Evolutionary conservation across 768 basidiomycete genomes (phyloP).

Genomic region (Suillus cothurnatus): DNA sequence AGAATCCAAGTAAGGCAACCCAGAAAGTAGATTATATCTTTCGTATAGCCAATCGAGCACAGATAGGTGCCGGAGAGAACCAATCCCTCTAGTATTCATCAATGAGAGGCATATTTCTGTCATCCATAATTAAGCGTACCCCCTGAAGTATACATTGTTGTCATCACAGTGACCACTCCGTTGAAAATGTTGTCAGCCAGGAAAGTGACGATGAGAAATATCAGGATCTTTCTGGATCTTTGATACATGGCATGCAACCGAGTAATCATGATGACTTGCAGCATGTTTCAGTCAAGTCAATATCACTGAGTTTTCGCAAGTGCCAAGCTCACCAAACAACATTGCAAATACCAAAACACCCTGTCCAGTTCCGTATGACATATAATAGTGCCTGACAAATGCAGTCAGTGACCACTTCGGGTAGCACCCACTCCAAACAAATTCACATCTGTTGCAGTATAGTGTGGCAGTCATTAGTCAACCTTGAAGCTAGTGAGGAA

Average conservation of each 20-base stretch:
- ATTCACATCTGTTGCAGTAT: neutral
- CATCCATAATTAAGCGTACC: too few relatives aligned
- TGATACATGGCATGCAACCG: neutral
- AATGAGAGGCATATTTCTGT: too few relatives aligned
- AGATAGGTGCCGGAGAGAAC: too few relatives aligned
- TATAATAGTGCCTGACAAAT: neutral
- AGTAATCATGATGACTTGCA: neutral
- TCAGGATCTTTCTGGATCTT: neutral
- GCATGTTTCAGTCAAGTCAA: neutral
- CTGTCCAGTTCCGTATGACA: neutral
- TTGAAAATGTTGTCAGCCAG: neutral
- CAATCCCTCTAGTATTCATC: too few relatives aligned
- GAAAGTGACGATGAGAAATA: neutral
- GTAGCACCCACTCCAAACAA: neutral
- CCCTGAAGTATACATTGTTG: too few relatives aligned
- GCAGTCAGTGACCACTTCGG: neutral
- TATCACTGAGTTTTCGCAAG: neutral
- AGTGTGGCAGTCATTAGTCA: neutral
- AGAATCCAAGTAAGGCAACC: neutral
- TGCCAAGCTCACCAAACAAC: neutral
- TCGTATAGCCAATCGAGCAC: too few relatives aligned
- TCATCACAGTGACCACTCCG: rapidly evolving
- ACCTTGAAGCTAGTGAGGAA: neutral
- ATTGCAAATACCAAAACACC: neutral
- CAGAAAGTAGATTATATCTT: too few relatives aligned